Conservation (phyloP, 2,329 filamentous ascomycete species). For the Cercospora nicotianae region DNA sequence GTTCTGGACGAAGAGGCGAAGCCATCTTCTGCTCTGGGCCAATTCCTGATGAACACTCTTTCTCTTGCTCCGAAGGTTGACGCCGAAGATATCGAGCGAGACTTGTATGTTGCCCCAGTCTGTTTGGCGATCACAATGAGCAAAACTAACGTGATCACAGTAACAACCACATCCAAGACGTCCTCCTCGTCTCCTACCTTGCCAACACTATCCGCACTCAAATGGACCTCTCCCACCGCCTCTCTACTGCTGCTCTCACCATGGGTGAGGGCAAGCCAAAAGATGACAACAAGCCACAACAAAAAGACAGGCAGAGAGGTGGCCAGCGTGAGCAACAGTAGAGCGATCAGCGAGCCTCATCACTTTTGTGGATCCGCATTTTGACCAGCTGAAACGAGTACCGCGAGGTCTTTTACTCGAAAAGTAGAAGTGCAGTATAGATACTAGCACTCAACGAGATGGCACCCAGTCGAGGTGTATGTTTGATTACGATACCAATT, state of each 20-base stretch:
- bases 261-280: slow-evolving; percentile 41
- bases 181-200: slow-evolving; percentile 95
- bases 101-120: slow-evolving; percentile 65
- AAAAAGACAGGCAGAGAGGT: slow-evolving; percentile 31
- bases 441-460: slow-evolving; percentile 18
- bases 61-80: slow-evolving; percentile 95
- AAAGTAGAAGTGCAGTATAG: slow-evolving; percentile 10
- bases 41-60: slow-evolving; percentile 92
- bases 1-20: slow-evolving; percentile 91
- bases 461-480: slow-evolving; percentile 23
- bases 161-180: slow-evolving; percentile 99
- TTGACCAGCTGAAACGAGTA: neutral
- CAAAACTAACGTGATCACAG: slow-evolving; percentile 39
- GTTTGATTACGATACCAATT: neutral
- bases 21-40: slow-evolving; percentile 86
- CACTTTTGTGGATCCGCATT: neutral
- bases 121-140: neutral
- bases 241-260: slow-evolving; percentile 65
- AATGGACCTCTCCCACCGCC: slow-evolving; percentile 93
- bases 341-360: neutral
- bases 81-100: slow-evolving; percentile 82
- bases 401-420: neutral
- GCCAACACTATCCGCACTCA: slow-evolving; percentile 98
- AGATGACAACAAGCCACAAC: slow-evolving; percentile 29
- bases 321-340: slow-evolving; percentile 32